These are phyloP conservation scores for Xylaria flabelliformis DNA, from an alignment of 495 filamentous ascomycete genomes.

Conservation along the genomic window DNA sequence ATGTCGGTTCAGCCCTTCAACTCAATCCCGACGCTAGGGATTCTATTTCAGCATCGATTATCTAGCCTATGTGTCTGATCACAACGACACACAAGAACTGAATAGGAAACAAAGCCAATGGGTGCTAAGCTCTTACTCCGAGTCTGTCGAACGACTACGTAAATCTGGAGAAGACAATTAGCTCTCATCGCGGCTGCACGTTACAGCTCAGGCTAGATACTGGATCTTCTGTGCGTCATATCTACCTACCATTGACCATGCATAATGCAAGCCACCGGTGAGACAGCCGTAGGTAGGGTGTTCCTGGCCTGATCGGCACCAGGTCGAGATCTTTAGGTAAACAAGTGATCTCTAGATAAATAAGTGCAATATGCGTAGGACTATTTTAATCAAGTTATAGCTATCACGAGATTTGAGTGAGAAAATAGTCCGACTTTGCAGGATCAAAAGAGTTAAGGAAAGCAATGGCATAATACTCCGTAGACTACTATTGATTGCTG, in stretches of 20 bases:
- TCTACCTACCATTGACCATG: background rate
- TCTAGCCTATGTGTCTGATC: background rate
- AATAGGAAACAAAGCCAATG: background rate
- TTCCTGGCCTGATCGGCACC: conserved; percentile 9
- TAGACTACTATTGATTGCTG: too few relatives aligned
- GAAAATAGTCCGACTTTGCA: background rate
- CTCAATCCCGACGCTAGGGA: background rate
- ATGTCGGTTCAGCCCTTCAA: background rate
- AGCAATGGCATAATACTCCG: too few relatives aligned
- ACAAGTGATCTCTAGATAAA: background rate
- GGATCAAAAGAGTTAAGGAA: background rate
- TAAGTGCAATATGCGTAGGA: background rate
- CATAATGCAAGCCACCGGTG: conserved; percentile 21
- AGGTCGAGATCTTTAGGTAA: background rate
- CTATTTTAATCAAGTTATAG: background rate
- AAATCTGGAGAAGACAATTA: background rate
- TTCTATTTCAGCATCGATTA: background rate
- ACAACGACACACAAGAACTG: background rate
- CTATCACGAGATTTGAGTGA: background rate
- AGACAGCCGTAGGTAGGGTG: background rate
- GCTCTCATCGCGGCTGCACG: conserved; percentile 4
- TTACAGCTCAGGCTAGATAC: background rate
- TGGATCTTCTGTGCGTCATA: conserved; percentile 9
- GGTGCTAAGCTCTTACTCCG: background rate
- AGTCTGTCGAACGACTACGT: background rate